These are phyloP conservation scores for Dentiscutata heterogama DNA, from an alignment of 371 early-diverging fungal genomes.

Conservation along the genomic window DNA sequence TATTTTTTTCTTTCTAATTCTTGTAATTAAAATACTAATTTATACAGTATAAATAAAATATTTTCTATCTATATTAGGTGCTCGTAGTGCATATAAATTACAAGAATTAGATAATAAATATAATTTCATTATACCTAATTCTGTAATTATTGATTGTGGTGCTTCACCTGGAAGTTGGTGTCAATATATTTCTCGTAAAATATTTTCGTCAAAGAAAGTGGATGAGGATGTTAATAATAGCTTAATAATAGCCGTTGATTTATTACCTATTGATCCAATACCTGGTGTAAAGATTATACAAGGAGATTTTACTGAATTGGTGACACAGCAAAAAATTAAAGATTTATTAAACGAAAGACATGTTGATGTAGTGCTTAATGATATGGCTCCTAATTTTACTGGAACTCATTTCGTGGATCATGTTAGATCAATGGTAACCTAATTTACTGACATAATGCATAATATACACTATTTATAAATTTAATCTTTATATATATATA, in stretches of 20 bases:
- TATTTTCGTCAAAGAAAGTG: constrained; percentile 34
- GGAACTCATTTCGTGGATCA: constrained; percentile 62
- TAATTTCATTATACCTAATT: constrained; percentile 65
- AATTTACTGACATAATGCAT: too few species aligned
- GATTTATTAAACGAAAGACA: constrained; percentile 52
- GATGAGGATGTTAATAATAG: constrained; percentile 38
- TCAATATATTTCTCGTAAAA: constrained; percentile 76
- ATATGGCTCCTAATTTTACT: constrained; percentile 63
- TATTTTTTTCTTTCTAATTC: not conserved
- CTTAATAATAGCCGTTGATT: constrained; percentile 74
- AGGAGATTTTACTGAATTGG: constrained; percentile 69
- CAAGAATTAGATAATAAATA: constrained; percentile 82
- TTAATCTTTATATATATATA: not conserved
- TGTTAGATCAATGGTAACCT: constrained; percentile 60
- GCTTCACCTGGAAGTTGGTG: constrained; percentile 96
- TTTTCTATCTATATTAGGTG: constrained; percentile 46
- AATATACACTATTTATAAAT: constrained; percentile 44
- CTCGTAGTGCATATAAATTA: constrained; percentile 92
- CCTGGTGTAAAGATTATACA: constrained; percentile 68
- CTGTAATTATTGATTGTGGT: constrained; percentile 85
- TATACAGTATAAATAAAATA: not conserved
- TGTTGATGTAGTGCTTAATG: constrained; percentile 76
- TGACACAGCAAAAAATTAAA: constrained; percentile 57
- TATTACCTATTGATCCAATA: constrained; percentile 78
- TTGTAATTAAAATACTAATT: not conserved